phyloP scores from a whole-genome alignment of 805 yeast genomes.

The Barnettozyma botsteinii region DNA sequence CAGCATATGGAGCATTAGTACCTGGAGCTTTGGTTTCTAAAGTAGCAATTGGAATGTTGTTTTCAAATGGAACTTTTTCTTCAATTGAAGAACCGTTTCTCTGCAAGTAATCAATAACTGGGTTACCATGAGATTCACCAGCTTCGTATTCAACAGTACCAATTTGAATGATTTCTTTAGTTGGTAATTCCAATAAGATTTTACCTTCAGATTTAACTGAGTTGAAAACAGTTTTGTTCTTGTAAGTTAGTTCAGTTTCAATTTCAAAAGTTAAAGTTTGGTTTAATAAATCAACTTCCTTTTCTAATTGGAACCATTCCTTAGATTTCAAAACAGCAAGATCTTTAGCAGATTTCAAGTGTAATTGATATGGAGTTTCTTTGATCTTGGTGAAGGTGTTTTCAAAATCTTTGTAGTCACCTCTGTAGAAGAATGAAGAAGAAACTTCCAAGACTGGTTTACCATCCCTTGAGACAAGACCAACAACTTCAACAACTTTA shows the following conservation, averaged over 20 bases:
- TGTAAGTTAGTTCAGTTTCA: conserved; percentile 76
- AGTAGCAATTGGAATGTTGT: conserved; percentile 77
- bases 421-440: conserved; percentile 95
- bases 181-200: conserved; percentile 81
- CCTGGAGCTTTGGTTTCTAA: conserved; percentile 73
- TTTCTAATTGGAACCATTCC: conserved; percentile 94
- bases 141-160: conserved; percentile 86
- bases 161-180: conserved; percentile 80
- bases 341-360: conserved; percentile 72
- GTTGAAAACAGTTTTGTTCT: conserved; percentile 67
- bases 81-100: conserved; percentile 93
- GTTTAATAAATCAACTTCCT: conserved; percentile 63
- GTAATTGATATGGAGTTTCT: conserved; percentile 82
- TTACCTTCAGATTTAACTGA: conserved; percentile 81
- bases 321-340: conserved; percentile 89
- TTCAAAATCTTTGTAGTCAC: conserved; percentile 78
- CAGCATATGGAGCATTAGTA: conserved; percentile 93
- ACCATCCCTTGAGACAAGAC: conserved; percentile 72
- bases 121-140: conserved; percentile 92
- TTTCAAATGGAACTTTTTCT: conserved; percentile 88
- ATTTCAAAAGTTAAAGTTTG: conserved; percentile 86
- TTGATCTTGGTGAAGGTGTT: conserved; percentile 85
- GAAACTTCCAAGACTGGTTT: conserved; percentile 87
- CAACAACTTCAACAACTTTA: conserved; percentile 92
- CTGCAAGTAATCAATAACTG: conserved; percentile 87